A percentile compares a stretch with the other conserved stretches of the same genome.
Evolutionary conservation across 1,139 yeast species (phyloP).

Genomic region (Geotrichum restrictum): DNA sequence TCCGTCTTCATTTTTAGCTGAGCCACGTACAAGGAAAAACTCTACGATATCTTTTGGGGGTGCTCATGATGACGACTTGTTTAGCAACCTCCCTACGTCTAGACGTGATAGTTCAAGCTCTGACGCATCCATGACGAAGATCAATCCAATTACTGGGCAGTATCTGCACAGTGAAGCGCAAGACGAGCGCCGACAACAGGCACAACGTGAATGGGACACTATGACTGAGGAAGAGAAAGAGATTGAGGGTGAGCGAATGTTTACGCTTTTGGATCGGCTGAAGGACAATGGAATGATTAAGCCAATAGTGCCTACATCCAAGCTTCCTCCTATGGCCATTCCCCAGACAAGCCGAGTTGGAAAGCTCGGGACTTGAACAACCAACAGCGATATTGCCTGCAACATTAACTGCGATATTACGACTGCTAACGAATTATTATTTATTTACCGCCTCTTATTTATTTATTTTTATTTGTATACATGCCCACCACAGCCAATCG

Average conservation of each 20-base stretch:
- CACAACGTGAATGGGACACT: constrained; percentile 28
- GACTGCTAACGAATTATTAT: neutral
- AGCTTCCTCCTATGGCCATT: too few species aligned
- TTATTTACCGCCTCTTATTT: neutral
- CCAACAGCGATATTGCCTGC: too few species aligned
- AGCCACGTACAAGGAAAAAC: constrained; percentile 19
- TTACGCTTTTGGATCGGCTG: constrained; percentile 48
- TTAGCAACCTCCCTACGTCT: neutral
- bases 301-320: too few species aligned
- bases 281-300: constrained; percentile 42
- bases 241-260: constrained; percentile 51
- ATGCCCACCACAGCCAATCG: too few species aligned
- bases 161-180: constrained; percentile 11
- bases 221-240: constrained; percentile 53
- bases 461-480: neutral
- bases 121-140: neutral
- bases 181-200: constrained; percentile 1
- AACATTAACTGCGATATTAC: too few species aligned
- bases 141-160: constrained; percentile 37
- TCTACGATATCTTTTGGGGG: constrained; percentile 18
- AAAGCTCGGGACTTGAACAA: too few species aligned
- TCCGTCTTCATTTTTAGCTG: constrained; percentile 23
- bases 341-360: too few species aligned
- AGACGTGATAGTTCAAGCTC: neutral
- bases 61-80: neutral